Percentiles rank a stretch among this genome's conserved stretches.
These are phyloP conservation scores for Ophiostoma sp. DNA, from an alignment of 2,329 filamentous ascomycete genomes.

Conservation along the genomic window DNA sequence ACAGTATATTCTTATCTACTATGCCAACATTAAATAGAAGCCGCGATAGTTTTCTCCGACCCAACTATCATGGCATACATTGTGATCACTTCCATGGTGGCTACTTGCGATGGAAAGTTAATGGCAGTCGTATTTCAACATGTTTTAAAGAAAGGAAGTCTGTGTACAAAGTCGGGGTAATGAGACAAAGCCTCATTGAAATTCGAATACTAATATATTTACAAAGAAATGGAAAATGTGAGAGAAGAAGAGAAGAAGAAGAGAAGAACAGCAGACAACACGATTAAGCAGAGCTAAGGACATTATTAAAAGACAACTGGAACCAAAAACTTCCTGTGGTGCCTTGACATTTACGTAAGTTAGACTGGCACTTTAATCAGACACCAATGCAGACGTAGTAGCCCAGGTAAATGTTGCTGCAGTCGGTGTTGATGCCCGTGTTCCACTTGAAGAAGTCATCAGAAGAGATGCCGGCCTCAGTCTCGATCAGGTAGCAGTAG, in stretches of 20 bases:
- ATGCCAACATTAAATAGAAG: too few species aligned
- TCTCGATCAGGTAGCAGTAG: conserved; percentile 31
- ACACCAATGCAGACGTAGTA: conserved; percentile 27
- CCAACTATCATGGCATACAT: too few species aligned
- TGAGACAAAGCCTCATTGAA: neutral
- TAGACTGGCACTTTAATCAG: neutral
- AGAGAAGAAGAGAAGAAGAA: neutral
- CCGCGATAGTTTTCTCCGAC: too few species aligned
- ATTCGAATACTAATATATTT: neutral
- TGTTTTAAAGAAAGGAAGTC: neutral
- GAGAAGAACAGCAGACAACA: neutral
- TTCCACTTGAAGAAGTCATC: conserved; percentile 27
- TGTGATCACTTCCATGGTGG: too few species aligned
- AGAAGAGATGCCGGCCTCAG: conserved; percentile 23
- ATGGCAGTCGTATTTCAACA: too few species aligned
- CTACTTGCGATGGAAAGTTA: too few species aligned
- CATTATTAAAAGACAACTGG: too few species aligned
- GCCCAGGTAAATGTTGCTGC: conserved; percentile 28
- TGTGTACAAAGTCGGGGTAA: neutral
- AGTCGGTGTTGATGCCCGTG: conserved; percentile 22
- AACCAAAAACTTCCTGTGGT: too few species aligned
- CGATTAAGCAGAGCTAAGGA: neutral
- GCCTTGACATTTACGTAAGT: neutral
- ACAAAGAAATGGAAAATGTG: neutral
- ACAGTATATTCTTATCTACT: too few species aligned